Base-by-base conservation (phyloP, 352 stramenopile genomes). In the Phytopythium kandeliae region DNA sequence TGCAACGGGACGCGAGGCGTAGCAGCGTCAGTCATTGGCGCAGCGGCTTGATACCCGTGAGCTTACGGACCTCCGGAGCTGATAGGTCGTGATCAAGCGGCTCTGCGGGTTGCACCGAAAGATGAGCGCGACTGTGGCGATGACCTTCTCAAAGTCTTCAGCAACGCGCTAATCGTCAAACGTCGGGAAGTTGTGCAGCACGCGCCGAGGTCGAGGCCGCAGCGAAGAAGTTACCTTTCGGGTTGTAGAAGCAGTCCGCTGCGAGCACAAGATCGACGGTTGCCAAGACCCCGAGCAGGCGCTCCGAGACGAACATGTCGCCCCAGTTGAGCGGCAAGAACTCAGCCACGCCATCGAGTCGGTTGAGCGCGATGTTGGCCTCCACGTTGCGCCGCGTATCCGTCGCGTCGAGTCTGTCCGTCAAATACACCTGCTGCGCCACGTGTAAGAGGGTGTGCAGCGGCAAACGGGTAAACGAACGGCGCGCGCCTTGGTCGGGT, bases 191-290 rank as follows among this genome's bases (percentile, higher is more conserved):
- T n/a, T n/a, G n/a, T n/a, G n/a, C n/a, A n/a, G n/a, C n/a, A n/a
- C n/a, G n/a, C n/a, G n/a, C n/a, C n/a, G n/a, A n/a, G n/a, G n/a
- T n/a, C n/a, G n/a, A n/a, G n/a, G n/a, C n/a, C n/a, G n/a, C n/a
- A n/a, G n/a, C n/a, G n/a, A n/a, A n/a, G n/a, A n/a, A n/a, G n/a
- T n/a, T 41, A 85, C 78, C 74, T 71, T 86, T 37, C 17, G 73
- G 83, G 24, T 69, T 69, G 48, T 89, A 89, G 46, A 89, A 86
- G 58, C 78, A 89, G 51, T 89, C 78, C 6, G 78, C 74, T 3
- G 74, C 78, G 24, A 89, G 51, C 21, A 89, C 42, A 1, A 86
- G 45, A 34, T 86, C 57, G 17, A 86, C 69, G 0, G 54, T 60
- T 28, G 45, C 21, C 3, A 86, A 71, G 12, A 69, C 36, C 0